Base-by-base conservation (phyloP, 2,329 filamentous ascomycete species). In the Aureobasidium sp. region DNA sequence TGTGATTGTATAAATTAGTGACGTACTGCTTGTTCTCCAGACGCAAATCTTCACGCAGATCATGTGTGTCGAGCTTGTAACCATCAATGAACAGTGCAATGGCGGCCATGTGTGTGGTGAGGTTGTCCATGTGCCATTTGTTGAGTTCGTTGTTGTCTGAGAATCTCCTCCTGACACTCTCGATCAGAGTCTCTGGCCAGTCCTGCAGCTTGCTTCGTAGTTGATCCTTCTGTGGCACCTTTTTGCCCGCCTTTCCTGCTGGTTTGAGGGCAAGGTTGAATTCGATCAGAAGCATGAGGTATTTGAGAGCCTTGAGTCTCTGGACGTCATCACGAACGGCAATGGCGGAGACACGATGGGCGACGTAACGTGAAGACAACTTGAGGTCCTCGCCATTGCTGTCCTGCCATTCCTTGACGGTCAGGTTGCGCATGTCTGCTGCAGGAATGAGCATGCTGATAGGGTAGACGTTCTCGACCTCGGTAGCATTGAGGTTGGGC, bases 371-470 rank as follows among this genome's bases (percentile, higher is more conserved):
- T 41, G 85, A 88, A 45, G 73, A 76, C 37, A 85, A 76, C 49
- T 80, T 71, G 41, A 89, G 78, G 59, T 79, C 78, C 66, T 85
- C 78, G 36, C 81, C 80, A 29, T 81, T 79, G 67, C 82, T 81
- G 62, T 90, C 84, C 65, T 88, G 81, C 90, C 90, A 94, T 66
- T 90, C 86, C 69, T 84, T 84, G 62, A 92, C 81, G 11, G 85
- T 83, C 8, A 94, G 79, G 13, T 84, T 76, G 57, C 84, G 82
- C 72, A 91, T 81, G 29, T 88, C 82, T 41, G 89, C 85, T 27
- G 77, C 74, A 1, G 88, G 87, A 59, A 94, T 85, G 41, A 94
- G 78, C 8, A 78, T 78, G 34, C 85, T 79, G 16, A 85, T 79
- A 4, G 86, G 79, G 73, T 94, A 94, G 41, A 91, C 89, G 62